phyloP scores from a whole-genome alignment of 2,329 filamentous ascomycete genomes.

The Penicillium sp. region DNA sequence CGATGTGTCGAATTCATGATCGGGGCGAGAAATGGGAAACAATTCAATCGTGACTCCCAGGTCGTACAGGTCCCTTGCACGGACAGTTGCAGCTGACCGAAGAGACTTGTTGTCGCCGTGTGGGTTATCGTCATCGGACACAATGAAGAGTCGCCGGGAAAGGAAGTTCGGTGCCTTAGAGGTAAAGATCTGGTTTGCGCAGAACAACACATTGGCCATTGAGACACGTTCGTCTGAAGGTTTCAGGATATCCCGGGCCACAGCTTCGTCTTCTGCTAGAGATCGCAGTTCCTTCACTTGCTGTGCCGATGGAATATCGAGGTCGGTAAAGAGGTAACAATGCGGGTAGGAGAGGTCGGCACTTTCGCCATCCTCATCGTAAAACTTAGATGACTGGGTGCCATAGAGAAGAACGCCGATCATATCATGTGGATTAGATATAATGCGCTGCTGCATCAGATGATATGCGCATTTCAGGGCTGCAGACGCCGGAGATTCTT shows the following conservation, averaged over 20 bases:
- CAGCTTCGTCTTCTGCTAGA: conserved; percentile 75
- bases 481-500: conserved; percentile 74
- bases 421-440: conserved; percentile 94
- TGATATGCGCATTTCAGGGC: conserved; percentile 92
- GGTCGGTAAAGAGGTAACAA: conserved; percentile 85
- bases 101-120: conserved; percentile 69
- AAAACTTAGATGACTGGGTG: conserved; percentile 78
- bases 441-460: conserved; percentile 97
- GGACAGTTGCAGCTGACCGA: conserved; percentile 73
- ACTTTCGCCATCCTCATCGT: conserved; percentile 60
- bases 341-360: conserved; percentile 72
- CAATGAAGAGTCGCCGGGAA: conserved; percentile 87
- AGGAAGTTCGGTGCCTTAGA: conserved; percentile 93
- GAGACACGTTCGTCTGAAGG: conserved; percentile 68
- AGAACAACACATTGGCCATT: conserved; percentile 90
- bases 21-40: conserved; percentile 76
- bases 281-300: conserved; percentile 79
- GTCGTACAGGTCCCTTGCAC: conserved; percentile 93
- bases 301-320: conserved; percentile 80
- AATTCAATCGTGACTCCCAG: conserved; percentile 87
- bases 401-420: conserved; percentile 93
- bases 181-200: conserved; percentile 94
- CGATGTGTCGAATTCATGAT: conserved; percentile 71
- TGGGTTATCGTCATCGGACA: conserved; percentile 91
- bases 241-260: conserved; percentile 65